Percentiles rank a stretch among this genome's conserved stretches.
Conservation (phyloP, 495 filamentous ascomycete genomes). For the Neurospora hispaniola region DNA sequence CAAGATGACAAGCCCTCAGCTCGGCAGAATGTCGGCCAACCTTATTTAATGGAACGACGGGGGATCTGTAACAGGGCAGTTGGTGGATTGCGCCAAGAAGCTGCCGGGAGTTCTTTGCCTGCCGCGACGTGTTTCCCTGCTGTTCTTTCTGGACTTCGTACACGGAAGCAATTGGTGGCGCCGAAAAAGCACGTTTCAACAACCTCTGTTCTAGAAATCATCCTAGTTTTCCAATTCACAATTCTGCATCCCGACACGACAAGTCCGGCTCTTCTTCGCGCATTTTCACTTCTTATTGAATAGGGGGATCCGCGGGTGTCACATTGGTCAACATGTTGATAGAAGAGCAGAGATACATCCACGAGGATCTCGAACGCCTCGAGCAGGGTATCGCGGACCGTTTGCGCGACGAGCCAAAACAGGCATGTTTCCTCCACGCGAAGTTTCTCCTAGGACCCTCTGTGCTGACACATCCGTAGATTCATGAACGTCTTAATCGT, state of each 20-base stretch:
- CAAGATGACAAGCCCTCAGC: background rate
- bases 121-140: background rate
- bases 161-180: background rate
- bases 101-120: background rate
- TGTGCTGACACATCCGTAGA: constrained; percentile 41
- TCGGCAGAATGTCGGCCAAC: background rate
- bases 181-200: background rate
- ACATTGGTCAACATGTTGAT: constrained; percentile 52
- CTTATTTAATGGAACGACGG: background rate
- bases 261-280: background rate
- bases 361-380: constrained; percentile 90
- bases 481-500: constrained; percentile 71
- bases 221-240: background rate
- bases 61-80: background rate
- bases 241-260: background rate
- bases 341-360: constrained; percentile 85
- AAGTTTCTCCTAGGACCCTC: background rate
- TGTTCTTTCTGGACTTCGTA: background rate
- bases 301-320: background rate
- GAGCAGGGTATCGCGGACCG: constrained; percentile 91
- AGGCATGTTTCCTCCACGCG: constrained; percentile 47
- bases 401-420: constrained; percentile 74
- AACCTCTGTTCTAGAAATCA: background rate
- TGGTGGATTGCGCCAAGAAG: background rate
- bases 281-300: background rate